Evolutionary conservation across 768 basidiomycete species (phyloP).

Genomic region (Gyrodon lividus): DNA sequence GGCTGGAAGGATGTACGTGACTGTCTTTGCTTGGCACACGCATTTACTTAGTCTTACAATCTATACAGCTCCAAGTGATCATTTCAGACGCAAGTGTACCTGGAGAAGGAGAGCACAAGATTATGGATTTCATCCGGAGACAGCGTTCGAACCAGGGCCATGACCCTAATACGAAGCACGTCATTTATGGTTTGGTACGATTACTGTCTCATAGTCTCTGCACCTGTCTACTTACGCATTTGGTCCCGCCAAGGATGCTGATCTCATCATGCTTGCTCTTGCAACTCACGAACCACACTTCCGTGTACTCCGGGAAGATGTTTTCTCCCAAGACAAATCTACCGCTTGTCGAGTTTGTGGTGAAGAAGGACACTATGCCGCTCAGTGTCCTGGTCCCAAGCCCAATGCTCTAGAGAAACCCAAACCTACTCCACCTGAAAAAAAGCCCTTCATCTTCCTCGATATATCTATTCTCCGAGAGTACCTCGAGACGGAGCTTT

Average conservation of each 20-base stretch:
- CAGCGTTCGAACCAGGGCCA: constrained; percentile 86
- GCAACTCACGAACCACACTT: constrained; percentile 99
- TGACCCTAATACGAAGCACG: constrained; percentile 93
- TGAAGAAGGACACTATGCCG: constrained; percentile 92
- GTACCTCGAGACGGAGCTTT: constrained; percentile 95
- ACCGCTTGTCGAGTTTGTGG: constrained; percentile 90
- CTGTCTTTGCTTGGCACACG: not conserved
- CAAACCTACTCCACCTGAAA: constrained; percentile 55
- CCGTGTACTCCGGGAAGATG: constrained; percentile 95
- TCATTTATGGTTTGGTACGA: constrained; percentile 93
- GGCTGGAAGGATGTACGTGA: constrained; percentile 89
- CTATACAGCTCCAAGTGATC: constrained; percentile 80
- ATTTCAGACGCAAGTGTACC: constrained; percentile 97
- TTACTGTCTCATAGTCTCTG: not conserved
- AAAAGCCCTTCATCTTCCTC: constrained; percentile 98
- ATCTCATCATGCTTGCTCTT: constrained; percentile 97
- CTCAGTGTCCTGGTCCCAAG: constrained; percentile 85
- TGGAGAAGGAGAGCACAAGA: constrained; percentile 99
- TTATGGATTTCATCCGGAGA: constrained; percentile 96
- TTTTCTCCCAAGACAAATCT: constrained; percentile 83
- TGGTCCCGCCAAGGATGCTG: constrained; percentile 71
- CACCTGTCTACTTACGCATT: constrained; percentile 10
- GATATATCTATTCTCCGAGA: constrained; percentile 95
- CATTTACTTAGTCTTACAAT: not conserved
- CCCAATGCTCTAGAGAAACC: constrained; percentile 45